Percentiles rank a stretch among this genome's conserved stretches.
Evolutionary conservation across 1,284 basidiomycete species (phyloP).

Genomic region (Fomitopsis palustris): DNA sequence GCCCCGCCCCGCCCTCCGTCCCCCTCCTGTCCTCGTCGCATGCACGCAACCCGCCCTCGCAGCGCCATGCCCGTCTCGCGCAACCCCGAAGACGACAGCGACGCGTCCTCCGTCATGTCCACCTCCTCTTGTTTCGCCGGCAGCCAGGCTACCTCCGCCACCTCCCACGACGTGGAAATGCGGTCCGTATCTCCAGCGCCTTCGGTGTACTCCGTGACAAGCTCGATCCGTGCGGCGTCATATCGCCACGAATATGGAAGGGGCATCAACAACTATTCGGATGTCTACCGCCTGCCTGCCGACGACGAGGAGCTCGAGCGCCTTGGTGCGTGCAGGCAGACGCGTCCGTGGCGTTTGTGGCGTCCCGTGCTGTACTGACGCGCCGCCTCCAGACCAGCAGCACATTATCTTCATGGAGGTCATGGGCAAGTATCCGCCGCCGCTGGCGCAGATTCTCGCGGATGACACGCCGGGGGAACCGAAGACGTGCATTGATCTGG

Average conservation of each 20-base stretch:
- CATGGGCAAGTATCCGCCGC: conserved; percentile 63
- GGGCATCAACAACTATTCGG: conserved; percentile 70
- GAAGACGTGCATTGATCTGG: conserved; percentile 70
- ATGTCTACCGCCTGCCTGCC: conserved; percentile 71
- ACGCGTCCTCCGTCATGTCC: conserved; percentile 35
- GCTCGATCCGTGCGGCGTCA: conserved; percentile 53
- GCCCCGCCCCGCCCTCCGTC: conserved; percentile 8
- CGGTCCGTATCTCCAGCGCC: conserved; percentile 62
- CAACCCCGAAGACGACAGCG: conserved; percentile 24
- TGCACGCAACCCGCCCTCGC: conserved; percentile 11
- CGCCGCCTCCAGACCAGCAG: conserved; percentile 50
- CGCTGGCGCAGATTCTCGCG: conserved; percentile 51
- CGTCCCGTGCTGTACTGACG: background rate
- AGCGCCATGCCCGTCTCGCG: conserved; percentile 8
- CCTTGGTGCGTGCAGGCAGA: conserved; percentile 43
- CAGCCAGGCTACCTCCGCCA: conserved; percentile 40
- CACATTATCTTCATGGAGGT: conserved; percentile 59
- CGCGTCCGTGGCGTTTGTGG: background rate
- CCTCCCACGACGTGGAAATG: conserved; percentile 37
- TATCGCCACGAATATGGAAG: conserved; percentile 68
- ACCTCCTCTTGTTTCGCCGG: conserved; percentile 34
- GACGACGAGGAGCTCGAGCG: conserved; percentile 72
- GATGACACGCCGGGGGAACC: conserved; percentile 52
- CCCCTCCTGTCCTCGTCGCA: conserved; percentile 8
- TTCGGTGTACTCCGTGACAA: conserved; percentile 67